Conservation (phyloP, 371 early-diverging fungal species). For the Apophysomyces ossiformis region DNA sequence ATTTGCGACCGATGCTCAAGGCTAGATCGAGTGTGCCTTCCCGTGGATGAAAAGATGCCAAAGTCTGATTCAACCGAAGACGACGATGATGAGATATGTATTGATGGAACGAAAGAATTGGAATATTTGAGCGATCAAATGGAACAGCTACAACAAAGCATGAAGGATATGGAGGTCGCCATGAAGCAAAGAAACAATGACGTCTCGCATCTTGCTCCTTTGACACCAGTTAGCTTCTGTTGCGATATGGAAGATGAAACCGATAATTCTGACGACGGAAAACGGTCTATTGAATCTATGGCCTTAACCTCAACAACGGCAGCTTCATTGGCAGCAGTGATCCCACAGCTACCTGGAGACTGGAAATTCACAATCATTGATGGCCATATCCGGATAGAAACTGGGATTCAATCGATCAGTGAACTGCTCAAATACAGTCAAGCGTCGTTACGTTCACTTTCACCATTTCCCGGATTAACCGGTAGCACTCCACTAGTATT, state of each 20-base stretch:
- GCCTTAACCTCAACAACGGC: background rate
- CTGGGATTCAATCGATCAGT: background rate
- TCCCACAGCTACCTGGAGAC: background rate
- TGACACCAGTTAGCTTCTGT: background rate
- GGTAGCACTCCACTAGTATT: background rate
- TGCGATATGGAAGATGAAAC: background rate
- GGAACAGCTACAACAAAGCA: background rate
- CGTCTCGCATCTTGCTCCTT: background rate
- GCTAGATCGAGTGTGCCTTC: background rate
- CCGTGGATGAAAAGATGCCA: background rate
- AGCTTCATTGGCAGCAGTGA: background rate
- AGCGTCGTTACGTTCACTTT: background rate
- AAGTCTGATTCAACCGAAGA: background rate
- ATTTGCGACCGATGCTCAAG: background rate
- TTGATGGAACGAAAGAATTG: conserved; percentile 2
- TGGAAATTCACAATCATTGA: background rate
- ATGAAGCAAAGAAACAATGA: background rate
- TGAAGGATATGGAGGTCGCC: background rate
- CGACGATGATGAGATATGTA: background rate
- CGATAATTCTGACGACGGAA: background rate
- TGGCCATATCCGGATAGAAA: background rate
- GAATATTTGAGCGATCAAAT: background rate
- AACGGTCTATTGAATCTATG: background rate
- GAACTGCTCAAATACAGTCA: background rate
- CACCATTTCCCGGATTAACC: background rate